These are phyloP conservation scores for Malassezia caprae DNA, from an alignment of 1,284 basidiomycete genomes.

Conservation along the genomic window DNA sequence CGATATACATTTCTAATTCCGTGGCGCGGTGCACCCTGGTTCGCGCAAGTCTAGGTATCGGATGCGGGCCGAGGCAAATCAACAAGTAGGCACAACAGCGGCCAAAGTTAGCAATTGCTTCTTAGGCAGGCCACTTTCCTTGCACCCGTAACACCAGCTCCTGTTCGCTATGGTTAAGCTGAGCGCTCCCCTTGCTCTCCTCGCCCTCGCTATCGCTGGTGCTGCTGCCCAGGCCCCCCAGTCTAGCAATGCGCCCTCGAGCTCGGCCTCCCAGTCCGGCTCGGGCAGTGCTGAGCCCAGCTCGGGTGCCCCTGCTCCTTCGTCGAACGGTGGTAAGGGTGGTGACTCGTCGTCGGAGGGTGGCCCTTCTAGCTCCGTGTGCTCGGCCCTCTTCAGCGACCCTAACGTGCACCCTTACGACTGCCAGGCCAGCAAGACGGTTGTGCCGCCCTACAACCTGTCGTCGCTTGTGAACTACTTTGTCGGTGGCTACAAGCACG, in stretches of 20 bases:
- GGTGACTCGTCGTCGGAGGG: slow-evolving; percentile 8
- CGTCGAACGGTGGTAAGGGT: slow-evolving; percentile 1
- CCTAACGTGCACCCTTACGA: slow-evolving; percentile 16
- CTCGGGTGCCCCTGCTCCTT: slow-evolving; percentile 11
- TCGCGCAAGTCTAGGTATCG: neutral
- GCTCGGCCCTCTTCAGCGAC: slow-evolving; percentile 28
- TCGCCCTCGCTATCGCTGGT: slow-evolving; percentile 27
- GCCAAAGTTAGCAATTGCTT: neutral
- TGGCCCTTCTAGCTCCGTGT: slow-evolving; percentile 17
- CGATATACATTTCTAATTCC: slow-evolving; percentile 1
- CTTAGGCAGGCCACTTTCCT: neutral
- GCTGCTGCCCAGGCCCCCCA: slow-evolving; percentile 24
- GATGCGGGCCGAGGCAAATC: slow-evolving; percentile 4
- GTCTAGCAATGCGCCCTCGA: neutral
- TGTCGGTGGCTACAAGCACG: slow-evolving; percentile 27
- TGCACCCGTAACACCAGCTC: slow-evolving; percentile 1
- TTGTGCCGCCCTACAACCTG: slow-evolving; percentile 33
- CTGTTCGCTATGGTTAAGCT: slow-evolving; percentile 29
- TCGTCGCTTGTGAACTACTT: slow-evolving; percentile 32
- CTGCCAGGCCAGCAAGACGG: slow-evolving; percentile 33
- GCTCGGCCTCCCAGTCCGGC: slow-evolving; percentile 1
- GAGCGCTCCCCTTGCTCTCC: slow-evolving; percentile 27
- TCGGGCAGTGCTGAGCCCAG: neutral
- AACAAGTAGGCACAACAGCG: slow-evolving; percentile 2
- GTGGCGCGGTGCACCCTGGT: neutral